phyloP scores from a whole-genome alignment of 352 stramenopile species.

The Elongisporangium anandrum region DNA sequence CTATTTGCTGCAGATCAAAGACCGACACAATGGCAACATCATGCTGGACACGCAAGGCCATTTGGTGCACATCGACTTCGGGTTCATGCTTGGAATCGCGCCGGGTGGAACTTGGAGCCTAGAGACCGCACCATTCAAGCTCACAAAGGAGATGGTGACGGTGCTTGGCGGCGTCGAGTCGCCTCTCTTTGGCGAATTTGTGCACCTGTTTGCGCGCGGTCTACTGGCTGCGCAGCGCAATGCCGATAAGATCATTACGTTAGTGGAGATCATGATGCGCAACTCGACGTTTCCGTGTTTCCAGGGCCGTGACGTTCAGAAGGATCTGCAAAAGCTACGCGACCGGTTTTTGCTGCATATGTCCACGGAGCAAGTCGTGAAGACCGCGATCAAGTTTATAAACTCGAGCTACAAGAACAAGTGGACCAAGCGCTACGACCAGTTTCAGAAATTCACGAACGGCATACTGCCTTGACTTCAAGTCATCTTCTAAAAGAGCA shows the following conservation, averaged over 20 bases:
- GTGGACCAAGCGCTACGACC: conserved; percentile 92
- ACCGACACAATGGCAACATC: conserved; percentile 97
- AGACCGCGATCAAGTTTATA: conserved; percentile 83
- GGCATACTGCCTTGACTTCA: conserved; percentile 81
- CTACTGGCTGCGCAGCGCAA: conserved; percentile 52
- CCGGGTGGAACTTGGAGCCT: conserved; percentile 92
- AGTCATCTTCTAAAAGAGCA: too few relatives aligned
- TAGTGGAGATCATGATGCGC: conserved; percentile 83
- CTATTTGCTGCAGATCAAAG: conserved; percentile 92
- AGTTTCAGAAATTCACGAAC: conserved; percentile 92
- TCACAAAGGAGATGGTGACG: conserved; percentile 93
- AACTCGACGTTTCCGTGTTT: conserved; percentile 81
- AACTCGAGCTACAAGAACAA: conserved; percentile 91
- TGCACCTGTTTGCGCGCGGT: conserved; percentile 51
- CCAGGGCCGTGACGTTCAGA: conserved; percentile 85
- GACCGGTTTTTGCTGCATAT: conserved; percentile 55
- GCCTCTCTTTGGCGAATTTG: conserved; percentile 62
- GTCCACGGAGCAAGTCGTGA: conserved; percentile 63
- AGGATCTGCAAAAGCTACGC: conserved; percentile 69
- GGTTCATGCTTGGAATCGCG: conserved; percentile 93
- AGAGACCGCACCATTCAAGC: conserved; percentile 94
- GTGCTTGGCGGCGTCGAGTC: conserved; percentile 77
- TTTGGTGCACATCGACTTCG: conserved; percentile 97
- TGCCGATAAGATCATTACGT: conserved; percentile 55
- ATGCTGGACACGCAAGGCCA: conserved; percentile 88